Conservation (phyloP, 1,139 yeast species). For the Taiozyma sp. region DNA sequence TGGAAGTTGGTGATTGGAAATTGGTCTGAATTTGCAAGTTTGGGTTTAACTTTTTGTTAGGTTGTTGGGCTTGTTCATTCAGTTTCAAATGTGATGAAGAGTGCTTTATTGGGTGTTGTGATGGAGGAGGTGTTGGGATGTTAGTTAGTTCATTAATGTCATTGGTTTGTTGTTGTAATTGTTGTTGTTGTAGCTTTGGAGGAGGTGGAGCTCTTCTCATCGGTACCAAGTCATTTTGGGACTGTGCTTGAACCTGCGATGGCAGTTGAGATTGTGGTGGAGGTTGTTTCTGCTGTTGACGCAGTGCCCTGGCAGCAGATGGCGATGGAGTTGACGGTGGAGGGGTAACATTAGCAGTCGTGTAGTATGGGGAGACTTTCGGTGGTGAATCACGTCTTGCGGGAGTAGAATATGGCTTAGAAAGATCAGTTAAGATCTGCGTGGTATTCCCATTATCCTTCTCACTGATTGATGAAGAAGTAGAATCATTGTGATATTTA, state of each 20-base stretch:
- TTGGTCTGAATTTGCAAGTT: constrained; percentile 21
- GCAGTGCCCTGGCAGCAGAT: not conserved
- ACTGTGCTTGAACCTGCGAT: not conserved
- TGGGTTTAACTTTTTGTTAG: constrained; percentile 22
- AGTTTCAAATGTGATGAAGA: constrained; percentile 19
- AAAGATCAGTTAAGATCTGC: constrained; percentile 20
- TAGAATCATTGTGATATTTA: constrained; percentile 20
- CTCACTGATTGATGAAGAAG: constrained; percentile 15
- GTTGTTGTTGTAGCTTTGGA: constrained; percentile 24
- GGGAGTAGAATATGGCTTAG: constrained; percentile 24
- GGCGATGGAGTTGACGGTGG: constrained; percentile 6
- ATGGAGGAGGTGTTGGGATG: constrained; percentile 1
- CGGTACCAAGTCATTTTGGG: constrained; percentile 30
- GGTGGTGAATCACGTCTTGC: constrained; percentile 21
- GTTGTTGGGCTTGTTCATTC: constrained; percentile 14
- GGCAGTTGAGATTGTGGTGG: not conserved
- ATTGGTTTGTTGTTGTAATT: not conserved
- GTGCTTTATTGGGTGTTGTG: constrained; percentile 11
- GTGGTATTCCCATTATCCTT: constrained; percentile 13
- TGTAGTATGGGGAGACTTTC: constrained; percentile 23
- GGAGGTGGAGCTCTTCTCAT: constrained; percentile 46
- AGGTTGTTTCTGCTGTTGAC: constrained; percentile 5
- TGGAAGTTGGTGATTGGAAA: constrained; percentile 16
- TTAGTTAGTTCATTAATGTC: not conserved
- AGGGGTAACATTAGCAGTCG: constrained; percentile 6